Percentiles rank a stretch among this genome's conserved stretches.
These are phyloP conservation scores for Apiotrichum sp. DNA, from an alignment of 1,284 basidiomycete species.

Conservation along the genomic window DNA sequence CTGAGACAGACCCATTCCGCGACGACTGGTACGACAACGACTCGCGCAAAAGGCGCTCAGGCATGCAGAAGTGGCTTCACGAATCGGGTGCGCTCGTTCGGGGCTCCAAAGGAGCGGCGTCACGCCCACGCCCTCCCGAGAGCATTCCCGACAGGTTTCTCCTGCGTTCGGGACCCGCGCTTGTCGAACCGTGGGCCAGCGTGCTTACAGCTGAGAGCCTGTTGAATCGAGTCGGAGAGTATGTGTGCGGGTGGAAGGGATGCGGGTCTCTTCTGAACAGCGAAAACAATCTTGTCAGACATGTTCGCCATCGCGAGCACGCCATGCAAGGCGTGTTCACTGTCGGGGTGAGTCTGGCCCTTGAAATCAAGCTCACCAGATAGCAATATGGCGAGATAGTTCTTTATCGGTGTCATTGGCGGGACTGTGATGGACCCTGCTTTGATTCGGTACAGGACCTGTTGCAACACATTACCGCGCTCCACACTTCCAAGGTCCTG, in stretches of 20 bases:
- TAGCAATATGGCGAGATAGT: not conserved
- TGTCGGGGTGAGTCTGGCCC: conserved; percentile 15
- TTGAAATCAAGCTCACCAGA: not conserved
- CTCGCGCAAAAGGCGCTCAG: not conserved
- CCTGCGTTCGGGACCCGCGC: conserved; percentile 18
- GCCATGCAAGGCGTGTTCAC: conserved; percentile 19
- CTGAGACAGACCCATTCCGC: conserved; percentile 10
- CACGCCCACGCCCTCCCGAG: conserved; percentile 19
- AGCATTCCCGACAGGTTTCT: conserved; percentile 24
- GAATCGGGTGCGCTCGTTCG: conserved; percentile 3
- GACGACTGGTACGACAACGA: conserved; percentile 6
- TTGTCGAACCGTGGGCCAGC: conserved; percentile 26
- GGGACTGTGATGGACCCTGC: conserved; percentile 27
- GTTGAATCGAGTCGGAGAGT: conserved; percentile 19
- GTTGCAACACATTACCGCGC: conserved; percentile 28
- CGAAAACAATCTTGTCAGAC: conserved; percentile 25
- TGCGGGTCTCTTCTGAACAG: conserved; percentile 30
- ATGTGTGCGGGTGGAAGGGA: conserved; percentile 33
- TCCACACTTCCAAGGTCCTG: conserved; percentile 26
- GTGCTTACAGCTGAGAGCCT: conserved; percentile 24
- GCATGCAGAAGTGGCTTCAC: not conserved
- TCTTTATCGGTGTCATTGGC: conserved; percentile 29
- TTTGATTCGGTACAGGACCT: conserved; percentile 22
- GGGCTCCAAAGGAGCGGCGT: conserved; percentile 10
- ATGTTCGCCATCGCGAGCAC: conserved; percentile 23